Percentiles rank a stretch among this genome's conserved stretches.
These are phyloP conservation scores for Amaranthus cruentus DNA, from an alignment of 148 eudicot species.

Conservation along the genomic window DNA sequence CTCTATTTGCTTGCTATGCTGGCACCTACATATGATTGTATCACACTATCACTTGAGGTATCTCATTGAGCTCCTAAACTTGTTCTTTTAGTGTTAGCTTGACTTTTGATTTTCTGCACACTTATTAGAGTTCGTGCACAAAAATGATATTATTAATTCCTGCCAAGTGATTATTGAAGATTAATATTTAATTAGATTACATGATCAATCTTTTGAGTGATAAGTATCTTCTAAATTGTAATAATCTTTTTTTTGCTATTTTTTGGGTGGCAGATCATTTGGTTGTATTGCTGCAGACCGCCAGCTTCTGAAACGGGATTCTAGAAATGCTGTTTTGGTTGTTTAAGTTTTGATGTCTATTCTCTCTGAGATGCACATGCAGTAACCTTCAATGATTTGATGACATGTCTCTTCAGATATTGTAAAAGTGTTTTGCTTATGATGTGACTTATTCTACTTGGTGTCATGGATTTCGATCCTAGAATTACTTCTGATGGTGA, in stretches of 20 bases:
- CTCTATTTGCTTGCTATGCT: neutral
- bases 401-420: conserved; percentile 5
- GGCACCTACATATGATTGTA: neutral
- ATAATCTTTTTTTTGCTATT: neutral
- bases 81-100: neutral
- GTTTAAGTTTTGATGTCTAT: neutral
- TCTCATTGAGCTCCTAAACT: neutral
- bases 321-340: conserved; percentile 1
- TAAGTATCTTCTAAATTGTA: neutral
- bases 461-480: conserved; percentile 51
- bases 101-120: neutral
- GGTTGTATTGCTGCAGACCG: neutral
- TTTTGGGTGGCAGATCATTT: neutral
- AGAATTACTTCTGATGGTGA: conserved; percentile 36
- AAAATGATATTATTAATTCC: neutral
- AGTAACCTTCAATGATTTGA: too few relatives aligned
- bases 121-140: neutral
- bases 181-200: neutral
- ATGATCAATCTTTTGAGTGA: neutral
- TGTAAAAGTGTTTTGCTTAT: conserved; percentile 23
- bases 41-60: neutral
- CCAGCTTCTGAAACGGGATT: neutral
- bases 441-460: conserved; percentile 17
- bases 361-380: neutral
- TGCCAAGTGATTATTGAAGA: neutral